phyloP scores from a whole-genome alignment of 805 yeast species.

The Metschnikowia peoriensis region DNA sequence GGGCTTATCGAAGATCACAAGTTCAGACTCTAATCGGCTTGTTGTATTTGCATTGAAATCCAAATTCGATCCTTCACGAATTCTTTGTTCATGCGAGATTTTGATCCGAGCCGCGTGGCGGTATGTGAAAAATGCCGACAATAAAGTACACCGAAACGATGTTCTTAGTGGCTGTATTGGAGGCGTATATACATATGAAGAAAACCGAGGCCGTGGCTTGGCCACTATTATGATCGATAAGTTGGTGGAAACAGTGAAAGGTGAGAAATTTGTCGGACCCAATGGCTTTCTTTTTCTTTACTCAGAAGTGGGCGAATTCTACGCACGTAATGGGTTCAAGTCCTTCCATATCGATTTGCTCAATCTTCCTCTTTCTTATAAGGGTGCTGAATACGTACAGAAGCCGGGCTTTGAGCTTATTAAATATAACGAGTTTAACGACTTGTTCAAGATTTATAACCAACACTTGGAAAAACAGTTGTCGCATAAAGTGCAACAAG shows the following conservation, averaged over 20 bases:
- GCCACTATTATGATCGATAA: constrained; percentile 41
- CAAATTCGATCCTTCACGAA: constrained; percentile 18
- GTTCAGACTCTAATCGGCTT: constrained; percentile 17
- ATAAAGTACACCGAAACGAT: constrained; percentile 17
- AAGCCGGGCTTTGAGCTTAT: constrained; percentile 18
- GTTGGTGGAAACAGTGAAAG: constrained; percentile 26
- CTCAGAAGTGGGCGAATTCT: constrained; percentile 46
- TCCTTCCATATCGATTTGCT: constrained; percentile 37
- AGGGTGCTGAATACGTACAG: not conserved
- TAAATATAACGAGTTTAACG: constrained; percentile 30
- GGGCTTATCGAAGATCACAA: constrained; percentile 24
- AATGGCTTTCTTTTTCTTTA: constrained; percentile 39
- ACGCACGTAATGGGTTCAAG: constrained; percentile 36
- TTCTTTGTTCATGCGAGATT: constrained; percentile 36
- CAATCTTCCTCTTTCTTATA: constrained; percentile 20
- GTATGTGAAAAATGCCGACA: constrained; percentile 17
- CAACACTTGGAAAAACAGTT: constrained; percentile 22
- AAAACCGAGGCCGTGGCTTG: constrained; percentile 36
- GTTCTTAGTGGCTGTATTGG: constrained; percentile 39
- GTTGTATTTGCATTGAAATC: constrained; percentile 27
- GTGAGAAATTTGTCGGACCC: constrained; percentile 22
- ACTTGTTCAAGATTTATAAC: constrained; percentile 21
- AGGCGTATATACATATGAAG: constrained; percentile 40
- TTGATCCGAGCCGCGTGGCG: constrained; percentile 31
- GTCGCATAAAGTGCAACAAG: constrained; percentile 21